Evolutionary conservation across 257 asterid genomes (phyloP).

Genomic region (Parsonsia alboflavescens): DNA sequence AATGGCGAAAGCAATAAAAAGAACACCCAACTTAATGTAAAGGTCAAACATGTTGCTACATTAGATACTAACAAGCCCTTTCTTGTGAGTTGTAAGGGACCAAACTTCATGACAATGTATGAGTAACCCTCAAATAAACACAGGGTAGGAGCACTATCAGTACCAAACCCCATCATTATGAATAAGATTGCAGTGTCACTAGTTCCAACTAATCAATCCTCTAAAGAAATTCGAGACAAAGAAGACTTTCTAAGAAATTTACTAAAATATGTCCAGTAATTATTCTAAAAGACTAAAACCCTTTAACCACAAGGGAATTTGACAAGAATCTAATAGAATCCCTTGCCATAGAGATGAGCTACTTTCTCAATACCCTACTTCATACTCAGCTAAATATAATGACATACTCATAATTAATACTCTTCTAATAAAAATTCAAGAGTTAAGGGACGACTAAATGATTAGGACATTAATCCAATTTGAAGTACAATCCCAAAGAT

Average conservation of each 20-base stretch:
- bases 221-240: constrained; percentile 53
- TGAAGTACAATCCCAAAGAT: too few relatives aligned
- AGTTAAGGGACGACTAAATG: too few relatives aligned
- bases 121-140: constrained; percentile 73
- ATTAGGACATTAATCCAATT: too few relatives aligned
- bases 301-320: background rate
- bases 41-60: constrained; percentile 85
- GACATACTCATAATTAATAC: too few relatives aligned
- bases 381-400: too few relatives aligned
- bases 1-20: background rate
- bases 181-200: constrained; percentile 74
- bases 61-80: constrained; percentile 80
- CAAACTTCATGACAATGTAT: too few relatives aligned
- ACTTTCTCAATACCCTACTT: too few relatives aligned
- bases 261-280: background rate
- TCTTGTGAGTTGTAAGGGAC: constrained; percentile 78
- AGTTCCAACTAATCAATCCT: constrained; percentile 97
- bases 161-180: constrained; percentile 68
- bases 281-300: background rate
- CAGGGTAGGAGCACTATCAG: constrained; percentile 90
- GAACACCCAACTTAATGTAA: constrained; percentile 53
- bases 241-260: constrained; percentile 46
- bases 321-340: background rate
- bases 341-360: background rate
- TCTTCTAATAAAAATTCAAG: too few relatives aligned